Evolutionary conservation across 2,329 filamentous ascomycete genomes (phyloP), one percentile per base, ranked within the genome.

Genomic region (Pseudocercospora crystallina): DNA sequence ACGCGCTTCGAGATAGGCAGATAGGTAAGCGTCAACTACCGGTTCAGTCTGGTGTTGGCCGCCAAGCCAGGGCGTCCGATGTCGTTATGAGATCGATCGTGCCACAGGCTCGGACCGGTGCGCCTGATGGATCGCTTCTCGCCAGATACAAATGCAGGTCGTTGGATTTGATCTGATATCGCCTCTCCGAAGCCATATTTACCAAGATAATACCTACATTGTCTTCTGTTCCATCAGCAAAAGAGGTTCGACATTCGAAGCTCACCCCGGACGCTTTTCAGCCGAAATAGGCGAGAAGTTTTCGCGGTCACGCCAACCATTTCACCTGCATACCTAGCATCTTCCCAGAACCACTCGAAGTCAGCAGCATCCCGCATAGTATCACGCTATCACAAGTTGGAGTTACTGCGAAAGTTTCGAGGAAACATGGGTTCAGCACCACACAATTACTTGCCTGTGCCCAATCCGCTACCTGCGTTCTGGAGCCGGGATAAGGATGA

Each of bases 401-500:
- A 35, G 11, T 26, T n/a, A 20, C 31, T 35, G 29, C 17, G 34
- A 14, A 10, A 35, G 10, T 26, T 26, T 3, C 7, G 20, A 34
- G 4, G 33, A 30, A 40, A 35, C 39, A 48, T 48, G 45, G 50
- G 45, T 20, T 51, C 37, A 29, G 30, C 43, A 11, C 12, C 15
- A n/a, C 48, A 43, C 38, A 33, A 52, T n/a, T 47, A 34, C 33
- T 35, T 52, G 15, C 43, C 43, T 38, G 43, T 38, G n/a, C 14
- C 8, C 13, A 50, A 47, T 34, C 43, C 43, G 4, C 43, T 34
- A 8, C 39, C 34, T 13, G 34, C 47, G 11, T 76, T 74, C 55
- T 76, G 73, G 75, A 61, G 66, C 11, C 62, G 62, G 8, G 55
- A 69, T 14, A 66, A 65, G 14, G 63, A 71, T 56, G 50, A 61